phyloP scores from a whole-genome alignment of 2,329 filamentous ascomycete species.

The Cladophialophora carrionii region DNA sequence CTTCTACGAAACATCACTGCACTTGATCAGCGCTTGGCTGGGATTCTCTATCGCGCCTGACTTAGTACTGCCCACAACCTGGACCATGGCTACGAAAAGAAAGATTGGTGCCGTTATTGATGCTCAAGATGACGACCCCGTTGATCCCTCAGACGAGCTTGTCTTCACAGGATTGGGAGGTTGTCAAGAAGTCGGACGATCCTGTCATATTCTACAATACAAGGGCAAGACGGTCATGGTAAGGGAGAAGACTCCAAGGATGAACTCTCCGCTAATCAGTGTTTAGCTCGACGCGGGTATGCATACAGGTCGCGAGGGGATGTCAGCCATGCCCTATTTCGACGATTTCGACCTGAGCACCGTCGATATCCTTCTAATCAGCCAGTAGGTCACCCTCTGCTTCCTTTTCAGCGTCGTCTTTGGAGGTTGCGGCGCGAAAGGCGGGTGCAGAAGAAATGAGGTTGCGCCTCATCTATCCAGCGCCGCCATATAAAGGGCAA shows the following conservation, averaged over 20 bases:
- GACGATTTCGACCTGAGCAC: conserved; percentile 98
- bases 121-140: conserved; percentile 73
- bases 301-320: conserved; percentile 81
- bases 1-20: not conserved
- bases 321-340: conserved; percentile 92
- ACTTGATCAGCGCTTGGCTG: not conserved
- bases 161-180: conserved; percentile 92
- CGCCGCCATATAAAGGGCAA: not conserved
- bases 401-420: conserved; percentile 35
- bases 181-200: conserved; percentile 94
- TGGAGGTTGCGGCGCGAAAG: conserved; percentile 10
- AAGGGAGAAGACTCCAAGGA: conserved; percentile 41
- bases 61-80: not conserved
- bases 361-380: conserved; percentile 94
- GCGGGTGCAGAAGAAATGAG: not conserved
- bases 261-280: conserved; percentile 18
- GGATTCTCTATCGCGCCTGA: not conserved
- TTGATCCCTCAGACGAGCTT: conserved; percentile 91
- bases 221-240: conserved; percentile 99
- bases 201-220: conserved; percentile 97
- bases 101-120: conserved; percentile 76
- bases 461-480: not conserved
- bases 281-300: conserved; percentile 90
- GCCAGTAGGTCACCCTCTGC: conserved; percentile 76
- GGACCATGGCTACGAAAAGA: conserved; percentile 84